Evolutionary conservation across 495 filamentous ascomycete species (phyloP).

Genomic region (Neurospora intermedia): DNA sequence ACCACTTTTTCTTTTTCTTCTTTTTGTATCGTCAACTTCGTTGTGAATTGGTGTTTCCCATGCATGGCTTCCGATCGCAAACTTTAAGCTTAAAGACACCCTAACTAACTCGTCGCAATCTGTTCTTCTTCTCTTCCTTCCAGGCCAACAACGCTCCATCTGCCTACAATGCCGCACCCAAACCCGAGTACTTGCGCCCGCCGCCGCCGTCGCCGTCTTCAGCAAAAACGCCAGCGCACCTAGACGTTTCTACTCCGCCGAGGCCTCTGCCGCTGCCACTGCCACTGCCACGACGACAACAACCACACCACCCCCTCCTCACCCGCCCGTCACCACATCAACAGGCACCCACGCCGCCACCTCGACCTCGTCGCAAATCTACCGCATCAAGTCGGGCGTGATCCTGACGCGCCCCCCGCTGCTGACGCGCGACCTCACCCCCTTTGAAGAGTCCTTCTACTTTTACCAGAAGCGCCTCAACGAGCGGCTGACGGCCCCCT

Average conservation of each 20-base stretch:
- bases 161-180: constrained; percentile 1
- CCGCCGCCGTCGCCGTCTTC: background rate
- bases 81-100: background rate
- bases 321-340: constrained; percentile 2
- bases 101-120: background rate
- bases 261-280: background rate
- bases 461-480: constrained; percentile 97
- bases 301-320: constrained; percentile 1
- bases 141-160: background rate
- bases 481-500: constrained; percentile 81
- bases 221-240: background rate
- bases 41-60: background rate
- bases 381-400: constrained; percentile 65
- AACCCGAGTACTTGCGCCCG: background rate
- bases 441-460: constrained; percentile 86
- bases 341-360: constrained; percentile 8
- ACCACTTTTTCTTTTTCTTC: background rate
- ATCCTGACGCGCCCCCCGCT: constrained; percentile 82
- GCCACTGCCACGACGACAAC: background rate
- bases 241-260: constrained; percentile 6
- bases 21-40: too few relatives aligned
- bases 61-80: constrained; percentile 11
- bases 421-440: constrained; percentile 69
- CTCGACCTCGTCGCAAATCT: constrained; percentile 25
- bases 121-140: background rate